Evolutionary conservation across 257 asterid species (phyloP).

Genomic region (Buddleja alternifolia): DNA sequence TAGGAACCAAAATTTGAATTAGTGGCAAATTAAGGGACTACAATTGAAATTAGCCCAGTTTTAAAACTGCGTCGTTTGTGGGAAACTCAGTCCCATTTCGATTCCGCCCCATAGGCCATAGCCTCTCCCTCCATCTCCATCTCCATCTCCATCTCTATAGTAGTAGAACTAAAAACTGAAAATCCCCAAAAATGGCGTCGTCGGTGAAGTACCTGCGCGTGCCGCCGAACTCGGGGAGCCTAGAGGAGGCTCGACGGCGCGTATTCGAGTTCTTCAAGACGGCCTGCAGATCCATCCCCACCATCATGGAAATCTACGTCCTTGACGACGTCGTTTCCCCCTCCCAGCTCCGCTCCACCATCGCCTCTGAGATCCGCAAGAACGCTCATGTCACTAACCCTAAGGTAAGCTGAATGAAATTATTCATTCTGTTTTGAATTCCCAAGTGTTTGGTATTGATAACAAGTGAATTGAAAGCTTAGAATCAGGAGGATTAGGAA

Average conservation of each 20-base stretch:
- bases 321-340: slow-evolving; percentile 74
- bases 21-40: too few relatives aligned
- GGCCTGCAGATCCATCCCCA: slow-evolving; percentile 90
- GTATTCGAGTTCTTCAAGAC: slow-evolving; percentile 79
- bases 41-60: too few relatives aligned
- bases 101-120: too few relatives aligned
- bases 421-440: slow-evolving; percentile 8
- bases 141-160: too few relatives aligned
- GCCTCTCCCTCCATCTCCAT: too few relatives aligned
- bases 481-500: background rate
- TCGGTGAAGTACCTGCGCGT: slow-evolving; percentile 63
- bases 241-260: slow-evolving; percentile 74
- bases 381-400: slow-evolving; percentile 71
- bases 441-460: slow-evolving; percentile 2
- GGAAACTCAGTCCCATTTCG: too few relatives aligned
- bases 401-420: slow-evolving; percentile 75
- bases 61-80: too few relatives aligned
- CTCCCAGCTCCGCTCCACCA: slow-evolving; percentile 69
- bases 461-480: background rate
- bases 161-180: too few relatives aligned
- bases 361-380: slow-evolving; percentile 73
- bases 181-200: slow-evolving; percentile 59
- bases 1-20: too few relatives aligned
- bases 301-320: slow-evolving; percentile 73
- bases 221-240: slow-evolving; percentile 71